Conservation (phyloP, 768 basidiomycete species). For the Auriscalpium vulgare region DNA sequence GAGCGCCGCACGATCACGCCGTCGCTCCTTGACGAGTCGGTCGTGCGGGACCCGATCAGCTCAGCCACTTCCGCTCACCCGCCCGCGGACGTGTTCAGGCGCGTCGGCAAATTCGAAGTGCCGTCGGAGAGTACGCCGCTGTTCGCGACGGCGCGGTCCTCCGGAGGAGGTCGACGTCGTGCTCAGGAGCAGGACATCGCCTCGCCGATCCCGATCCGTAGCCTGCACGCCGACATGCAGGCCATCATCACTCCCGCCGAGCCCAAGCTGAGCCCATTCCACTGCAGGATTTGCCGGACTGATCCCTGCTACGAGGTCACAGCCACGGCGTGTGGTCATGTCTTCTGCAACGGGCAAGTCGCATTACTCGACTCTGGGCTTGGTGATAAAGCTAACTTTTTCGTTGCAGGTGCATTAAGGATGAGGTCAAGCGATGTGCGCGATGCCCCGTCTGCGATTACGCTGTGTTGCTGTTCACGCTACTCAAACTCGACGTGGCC, state of each 20-base stretch:
- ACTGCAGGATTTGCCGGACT: conserved; percentile 9
- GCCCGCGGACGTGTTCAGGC: background rate
- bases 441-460: conserved; percentile 14
- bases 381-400: background rate
- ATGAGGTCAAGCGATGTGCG: conserved; percentile 12
- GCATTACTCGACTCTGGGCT: background rate
- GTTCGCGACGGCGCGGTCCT: background rate
- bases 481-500: conserved; percentile 10
- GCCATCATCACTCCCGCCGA: background rate
- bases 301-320: conserved; percentile 14
- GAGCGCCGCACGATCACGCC: too few species aligned
- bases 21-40: too few species aligned
- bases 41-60: too few species aligned
- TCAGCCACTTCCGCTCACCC: too few species aligned
- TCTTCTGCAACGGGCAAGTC: conserved; percentile 9
- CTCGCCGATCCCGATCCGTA: conserved; percentile 3
- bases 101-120: background rate
- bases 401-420: conserved; percentile 7
- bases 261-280: background rate
- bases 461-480: conserved; percentile 13
- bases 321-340: conserved; percentile 11
- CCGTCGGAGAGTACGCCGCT: background rate
- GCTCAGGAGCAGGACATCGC: background rate
- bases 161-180: background rate
- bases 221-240: conserved; percentile 4